Percentiles rank a stretch among this genome's conserved stretches.
Conservation (phyloP, 2,329 filamentous ascomycete genomes). For the Neoarthrinium moseri region DNA sequence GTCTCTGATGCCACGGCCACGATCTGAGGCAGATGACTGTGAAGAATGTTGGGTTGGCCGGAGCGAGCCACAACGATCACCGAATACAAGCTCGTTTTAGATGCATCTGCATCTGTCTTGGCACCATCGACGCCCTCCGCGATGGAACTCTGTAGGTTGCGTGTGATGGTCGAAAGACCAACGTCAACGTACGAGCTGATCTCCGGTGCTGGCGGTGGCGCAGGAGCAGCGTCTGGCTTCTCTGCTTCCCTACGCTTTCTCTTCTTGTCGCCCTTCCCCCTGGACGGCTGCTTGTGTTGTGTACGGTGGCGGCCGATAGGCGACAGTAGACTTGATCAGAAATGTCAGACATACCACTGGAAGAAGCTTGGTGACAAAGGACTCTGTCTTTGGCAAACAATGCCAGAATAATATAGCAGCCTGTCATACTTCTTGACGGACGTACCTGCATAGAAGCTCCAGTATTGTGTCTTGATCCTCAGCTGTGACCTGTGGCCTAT, state of each 20-base stretch:
- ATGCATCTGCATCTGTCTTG: not conserved
- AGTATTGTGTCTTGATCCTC: conserved; percentile 64
- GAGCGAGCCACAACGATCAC: conserved; percentile 59
- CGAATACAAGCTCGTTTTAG: conserved; percentile 35
- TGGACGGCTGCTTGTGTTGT: conserved; percentile 53
- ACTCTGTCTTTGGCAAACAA: too few species aligned
- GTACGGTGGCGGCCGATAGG: conserved; percentile 64
- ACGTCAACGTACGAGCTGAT: conserved; percentile 59
- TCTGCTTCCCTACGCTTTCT: conserved; percentile 40
- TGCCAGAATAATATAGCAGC: too few species aligned
- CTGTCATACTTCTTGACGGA: conserved; percentile 11
- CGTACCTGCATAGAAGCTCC: conserved; percentile 66
- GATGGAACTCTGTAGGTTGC: conserved; percentile 54
- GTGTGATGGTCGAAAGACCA: conserved; percentile 63
- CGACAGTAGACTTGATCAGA: conserved; percentile 52
- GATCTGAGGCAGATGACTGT: conserved; percentile 59
- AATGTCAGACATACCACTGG: too few species aligned
- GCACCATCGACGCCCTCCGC: too few species aligned
- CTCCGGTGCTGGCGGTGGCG: conserved; percentile 43
- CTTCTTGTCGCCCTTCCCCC: conserved; percentile 58
- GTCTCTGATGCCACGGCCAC: conserved; percentile 47
- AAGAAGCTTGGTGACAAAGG: too few species aligned
- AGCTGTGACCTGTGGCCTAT: conserved; percentile 59
- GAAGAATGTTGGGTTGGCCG: conserved; percentile 56
- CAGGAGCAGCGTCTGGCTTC: conserved; percentile 12